Evolutionary conservation across 148 eudicot genomes (phyloP), one percentile per base, ranked within the genome.

Genomic region (Rhododendron williamsianum): DNA sequence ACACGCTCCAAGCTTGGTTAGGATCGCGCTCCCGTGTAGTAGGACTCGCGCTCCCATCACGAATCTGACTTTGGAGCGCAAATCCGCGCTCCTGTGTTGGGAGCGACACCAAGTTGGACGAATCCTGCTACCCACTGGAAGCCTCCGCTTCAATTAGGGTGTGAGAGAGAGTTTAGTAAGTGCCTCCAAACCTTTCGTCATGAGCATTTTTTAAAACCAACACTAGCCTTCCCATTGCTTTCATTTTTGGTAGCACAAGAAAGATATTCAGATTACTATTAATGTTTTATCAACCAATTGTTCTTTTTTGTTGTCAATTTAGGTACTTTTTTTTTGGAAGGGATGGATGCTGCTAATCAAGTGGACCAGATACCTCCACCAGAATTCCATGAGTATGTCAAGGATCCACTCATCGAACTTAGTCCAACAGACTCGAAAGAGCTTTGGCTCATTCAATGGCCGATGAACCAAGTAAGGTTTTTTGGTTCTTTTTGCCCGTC

Each of bases 391-490:
- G 94, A 93, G 86, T 91, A 88, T 43, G 74, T 83, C n/a, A 90
- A 86, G 80, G 93, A 91, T 30, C 86, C 95, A 3, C 90, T 94
- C 12, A 85, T 92, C 81, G 91, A 94, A 58, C 90, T 93, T 85
- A 71, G 86, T 12, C 35, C 88, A 36, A 88, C 88, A 54, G 92
- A 91, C 80, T 87, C 91, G 0, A 86, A 93, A 72, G 98, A 95
- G 85, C 89, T 95, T 51, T 94, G 98, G 97, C 94, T 95, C 52
- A 90, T 95, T 85, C 95, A 95, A 49, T 93, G 91, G 88, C 97
- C 97, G 72, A 86, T 87, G 67, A 89, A 92, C 85, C 91, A 90
- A 82, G 98, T 95, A 89, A 81, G 51, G 56, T 30, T 74, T 41
- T 33, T 12, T 46, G 38, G 27, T 85, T 51, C 12, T 18, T 82